phyloP scores from a whole-genome alignment of 257 asterid genomes.

The Solanum dulcamara region DNA sequence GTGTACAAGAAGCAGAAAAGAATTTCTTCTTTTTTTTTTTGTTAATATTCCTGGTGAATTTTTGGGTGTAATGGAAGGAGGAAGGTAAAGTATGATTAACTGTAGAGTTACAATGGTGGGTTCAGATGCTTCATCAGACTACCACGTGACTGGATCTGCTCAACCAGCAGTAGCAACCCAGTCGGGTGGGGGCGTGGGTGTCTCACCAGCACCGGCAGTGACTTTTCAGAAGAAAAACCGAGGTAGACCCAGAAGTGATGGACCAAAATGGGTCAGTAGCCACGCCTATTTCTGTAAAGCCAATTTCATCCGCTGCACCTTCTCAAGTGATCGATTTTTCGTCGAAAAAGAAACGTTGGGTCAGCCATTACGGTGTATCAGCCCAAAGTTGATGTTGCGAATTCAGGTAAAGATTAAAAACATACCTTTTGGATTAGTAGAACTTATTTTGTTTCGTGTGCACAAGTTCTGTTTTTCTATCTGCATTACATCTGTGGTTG shows the following conservation, averaged over 20 bases:
- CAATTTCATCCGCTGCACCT: slow-evolving; percentile 67
- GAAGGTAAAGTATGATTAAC: too few species aligned
- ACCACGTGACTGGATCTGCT: slow-evolving; percentile 33
- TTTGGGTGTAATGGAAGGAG: too few species aligned
- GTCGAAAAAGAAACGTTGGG: slow-evolving; percentile 40
- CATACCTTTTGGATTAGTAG: not conserved
- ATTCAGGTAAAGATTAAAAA: slow-evolving; percentile 19
- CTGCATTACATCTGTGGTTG: not conserved
- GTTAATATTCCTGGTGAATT: too few species aligned
- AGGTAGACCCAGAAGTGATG: slow-evolving; percentile 81
- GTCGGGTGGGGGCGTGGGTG: too few species aligned
- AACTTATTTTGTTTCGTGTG: not conserved
- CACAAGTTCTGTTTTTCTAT: not conserved
- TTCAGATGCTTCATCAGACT: slow-evolving; percentile 84
- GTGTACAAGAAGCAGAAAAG: too few species aligned
- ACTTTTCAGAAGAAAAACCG: slow-evolving; percentile 49
- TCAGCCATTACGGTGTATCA: slow-evolving; percentile 31
- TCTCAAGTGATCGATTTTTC: slow-evolving; percentile 88
- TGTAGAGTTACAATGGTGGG: slow-evolving; percentile 76
- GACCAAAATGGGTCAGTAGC: slow-evolving; percentile 67
- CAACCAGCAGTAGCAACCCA: slow-evolving; percentile 10
- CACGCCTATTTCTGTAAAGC: slow-evolving; percentile 51
- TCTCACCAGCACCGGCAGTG: slow-evolving; percentile 20
- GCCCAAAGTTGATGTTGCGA: slow-evolving; percentile 33
- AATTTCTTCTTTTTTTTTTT: too few species aligned